Percentiles rank a stretch among this genome's conserved stretches.
phyloP scores from a whole-genome alignment of 2,329 filamentous ascomycete species.

The Xylariaceae sp. region DNA sequence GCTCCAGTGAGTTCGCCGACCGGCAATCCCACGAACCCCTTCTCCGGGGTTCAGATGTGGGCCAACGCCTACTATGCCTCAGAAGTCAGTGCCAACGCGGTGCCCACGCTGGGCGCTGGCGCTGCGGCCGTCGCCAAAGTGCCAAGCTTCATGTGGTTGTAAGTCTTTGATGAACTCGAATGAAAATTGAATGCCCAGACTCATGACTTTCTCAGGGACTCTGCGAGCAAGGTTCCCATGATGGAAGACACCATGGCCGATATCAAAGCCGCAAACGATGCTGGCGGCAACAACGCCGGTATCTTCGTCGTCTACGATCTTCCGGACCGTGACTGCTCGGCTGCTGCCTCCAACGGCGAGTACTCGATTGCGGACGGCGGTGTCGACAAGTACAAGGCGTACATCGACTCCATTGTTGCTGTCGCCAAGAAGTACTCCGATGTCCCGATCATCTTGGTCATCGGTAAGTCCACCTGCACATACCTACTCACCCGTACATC shows the following conservation, averaged over 20 bases:
- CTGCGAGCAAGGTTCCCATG: slow-evolving; percentile 43
- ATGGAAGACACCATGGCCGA: slow-evolving; percentile 43
- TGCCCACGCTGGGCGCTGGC: slow-evolving; percentile 56
- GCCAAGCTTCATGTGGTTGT: slow-evolving; percentile 50
- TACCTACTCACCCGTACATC: neutral
- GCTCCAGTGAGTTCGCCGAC: slow-evolving; percentile 32
- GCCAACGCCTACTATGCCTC: slow-evolving; percentile 53
- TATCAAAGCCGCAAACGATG: slow-evolving; percentile 37
- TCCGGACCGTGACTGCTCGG: slow-evolving; percentile 54
- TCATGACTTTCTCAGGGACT: slow-evolving; percentile 37
- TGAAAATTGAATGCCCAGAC: neutral
- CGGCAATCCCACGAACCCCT: slow-evolving; percentile 51
- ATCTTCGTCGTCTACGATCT: slow-evolving; percentile 54
- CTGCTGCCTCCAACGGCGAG: slow-evolving; percentile 53
- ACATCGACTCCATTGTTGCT: slow-evolving; percentile 45
- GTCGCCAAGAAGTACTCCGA: slow-evolving; percentile 41
- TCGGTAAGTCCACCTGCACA: slow-evolving; percentile 34
- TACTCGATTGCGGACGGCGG: slow-evolving; percentile 47
- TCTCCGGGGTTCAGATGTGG: slow-evolving; percentile 45
- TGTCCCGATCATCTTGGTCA: slow-evolving; percentile 40
- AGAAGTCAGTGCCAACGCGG: slow-evolving; percentile 50
- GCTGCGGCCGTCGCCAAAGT: slow-evolving; percentile 48
- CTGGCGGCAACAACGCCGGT: slow-evolving; percentile 40
- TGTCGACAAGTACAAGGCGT: slow-evolving; percentile 49
- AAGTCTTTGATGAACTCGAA: slow-evolving; percentile 13